Evolutionary conservation across 257 asterid species (phyloP), one percentile per base, ranked within the genome.

Genomic region (Cruciata laevipes): DNA sequence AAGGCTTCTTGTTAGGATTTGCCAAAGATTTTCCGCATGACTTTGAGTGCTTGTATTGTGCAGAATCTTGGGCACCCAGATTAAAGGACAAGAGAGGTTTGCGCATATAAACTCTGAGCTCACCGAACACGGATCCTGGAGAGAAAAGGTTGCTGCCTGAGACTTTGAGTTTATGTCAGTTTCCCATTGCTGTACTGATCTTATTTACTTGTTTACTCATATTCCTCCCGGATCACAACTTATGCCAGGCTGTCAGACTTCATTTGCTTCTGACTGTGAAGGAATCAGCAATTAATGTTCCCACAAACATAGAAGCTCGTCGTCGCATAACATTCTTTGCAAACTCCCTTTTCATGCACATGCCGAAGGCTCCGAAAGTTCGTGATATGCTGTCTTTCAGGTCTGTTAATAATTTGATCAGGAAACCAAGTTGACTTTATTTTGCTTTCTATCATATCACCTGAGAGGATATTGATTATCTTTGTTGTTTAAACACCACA

Each of bases 301-400:
- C 99, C 47, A 85, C 80, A 81, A 90, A 94, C 78, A 71, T 90
- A 74, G 99, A 94, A 63, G 99, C 99, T 74, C 95, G 98, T 49
- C 85, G 99, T 6, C 87, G 99, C 67, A 87, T 87, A 59, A 90
- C 97, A 61, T 94, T 94, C 81, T 94, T 94, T 69, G 91, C 99
- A 5, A 94, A 90, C 86, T 94, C 99, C 52, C 81, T 94, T 51
- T 94, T 94, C 71, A 94, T 94, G 99, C 83, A 78, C 76, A 94
- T 94, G 95, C 99, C 99, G 57, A 67, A 63, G 77, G 97, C 99
- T 20, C 99, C 99, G 24, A 87, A 82, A 87, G 98, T 94, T 74
- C 95, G 96, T 30, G 87, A 89, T 74, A 94, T 94, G 99, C 86
- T 90, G 67, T 94, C 99, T 61, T 94, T 94, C 74, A 90, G 97